Evolutionary conservation across 2,329 filamentous ascomycete species (phyloP).

Genomic region (Colletotrichum truncatum): DNA sequence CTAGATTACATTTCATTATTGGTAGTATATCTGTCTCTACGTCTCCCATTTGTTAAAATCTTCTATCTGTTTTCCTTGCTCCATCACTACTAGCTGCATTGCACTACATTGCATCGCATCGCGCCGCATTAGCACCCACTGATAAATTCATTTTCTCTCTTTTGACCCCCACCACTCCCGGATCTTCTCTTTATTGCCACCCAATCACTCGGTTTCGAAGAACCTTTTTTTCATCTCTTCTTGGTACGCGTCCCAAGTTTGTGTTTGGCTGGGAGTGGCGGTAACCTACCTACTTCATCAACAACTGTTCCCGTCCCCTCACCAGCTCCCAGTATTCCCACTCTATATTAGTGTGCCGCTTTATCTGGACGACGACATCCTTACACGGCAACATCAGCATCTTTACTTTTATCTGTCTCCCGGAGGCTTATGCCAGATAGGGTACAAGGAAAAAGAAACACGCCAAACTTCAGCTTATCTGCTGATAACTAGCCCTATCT

Average conservation of each 20-base stretch:
- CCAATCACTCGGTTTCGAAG: background rate
- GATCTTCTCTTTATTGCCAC: conserved; percentile 14
- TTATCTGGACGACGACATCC: background rate
- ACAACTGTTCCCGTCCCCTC: too few relatives aligned
- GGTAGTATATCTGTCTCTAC: background rate
- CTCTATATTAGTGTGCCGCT: background rate
- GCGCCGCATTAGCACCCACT: background rate
- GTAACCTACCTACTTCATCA: background rate
- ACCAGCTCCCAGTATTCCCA: background rate
- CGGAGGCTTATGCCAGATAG: background rate
- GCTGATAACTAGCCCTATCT: background rate
- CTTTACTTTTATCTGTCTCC: too few relatives aligned
- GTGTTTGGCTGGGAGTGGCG: background rate
- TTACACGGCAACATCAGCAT: too few relatives aligned
- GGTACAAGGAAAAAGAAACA: background rate
- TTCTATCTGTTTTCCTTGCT: background rate
- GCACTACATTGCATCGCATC: conserved; percentile 9
- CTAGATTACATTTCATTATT: background rate
- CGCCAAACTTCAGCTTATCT: background rate
- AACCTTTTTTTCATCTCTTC: conserved; percentile 1
- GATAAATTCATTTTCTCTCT: background rate
- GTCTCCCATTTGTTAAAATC: background rate
- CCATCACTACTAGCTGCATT: background rate
- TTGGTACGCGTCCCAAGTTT: background rate
- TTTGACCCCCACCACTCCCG: background rate